Percentiles rank a stretch among this genome's conserved stretches.
phyloP scores from a whole-genome alignment of 257 asterid genomes.

The Ilex asprella region DNA sequence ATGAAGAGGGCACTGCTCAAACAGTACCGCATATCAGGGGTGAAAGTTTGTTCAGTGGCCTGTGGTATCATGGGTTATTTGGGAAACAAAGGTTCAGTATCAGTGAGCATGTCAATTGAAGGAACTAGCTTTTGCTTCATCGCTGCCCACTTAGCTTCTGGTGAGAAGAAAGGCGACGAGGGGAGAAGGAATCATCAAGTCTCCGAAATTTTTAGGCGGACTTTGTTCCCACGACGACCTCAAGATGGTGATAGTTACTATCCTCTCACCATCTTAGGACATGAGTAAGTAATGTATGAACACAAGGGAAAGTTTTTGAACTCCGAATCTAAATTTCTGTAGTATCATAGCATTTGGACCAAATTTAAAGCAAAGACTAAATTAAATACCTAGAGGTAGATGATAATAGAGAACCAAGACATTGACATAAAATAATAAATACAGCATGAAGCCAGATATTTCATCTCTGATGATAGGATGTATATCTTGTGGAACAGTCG shows the following conservation, averaged over 20 bases:
- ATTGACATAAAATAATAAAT: no score
- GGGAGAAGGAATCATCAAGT: slow-evolving; percentile 82
- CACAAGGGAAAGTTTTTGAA: no score
- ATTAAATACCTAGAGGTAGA: no score
- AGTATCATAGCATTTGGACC: no score
- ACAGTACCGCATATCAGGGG: slow-evolving; percentile 42
- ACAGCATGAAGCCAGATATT: no score
- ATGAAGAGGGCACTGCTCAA: slow-evolving; percentile 55
- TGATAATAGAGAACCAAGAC: no score
- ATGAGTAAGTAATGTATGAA: slow-evolving; percentile 59
- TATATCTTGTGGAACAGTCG: slow-evolving; percentile 53
- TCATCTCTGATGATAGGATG: slow-evolving; percentile 4
- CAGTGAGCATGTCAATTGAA: slow-evolving; percentile 67
- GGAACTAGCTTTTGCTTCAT: slow-evolving; percentile 86
- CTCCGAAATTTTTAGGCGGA: slow-evolving; percentile 69
- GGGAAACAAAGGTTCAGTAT: slow-evolving; percentile 89
- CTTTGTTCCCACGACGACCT: slow-evolving; percentile 50
- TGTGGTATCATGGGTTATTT: slow-evolving; percentile 94
- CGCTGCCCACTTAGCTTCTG: slow-evolving; percentile 91
- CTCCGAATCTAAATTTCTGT: no score
- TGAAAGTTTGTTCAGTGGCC: slow-evolving; percentile 71
- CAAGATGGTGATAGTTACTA: slow-evolving; percentile 35
- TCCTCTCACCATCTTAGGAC: slow-evolving; percentile 81
- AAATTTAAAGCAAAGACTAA: no score
- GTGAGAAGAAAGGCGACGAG: slow-evolving; percentile 92